Conservation (phyloP, 306 rosid genomes). For the Benincasa hispida region DNA sequence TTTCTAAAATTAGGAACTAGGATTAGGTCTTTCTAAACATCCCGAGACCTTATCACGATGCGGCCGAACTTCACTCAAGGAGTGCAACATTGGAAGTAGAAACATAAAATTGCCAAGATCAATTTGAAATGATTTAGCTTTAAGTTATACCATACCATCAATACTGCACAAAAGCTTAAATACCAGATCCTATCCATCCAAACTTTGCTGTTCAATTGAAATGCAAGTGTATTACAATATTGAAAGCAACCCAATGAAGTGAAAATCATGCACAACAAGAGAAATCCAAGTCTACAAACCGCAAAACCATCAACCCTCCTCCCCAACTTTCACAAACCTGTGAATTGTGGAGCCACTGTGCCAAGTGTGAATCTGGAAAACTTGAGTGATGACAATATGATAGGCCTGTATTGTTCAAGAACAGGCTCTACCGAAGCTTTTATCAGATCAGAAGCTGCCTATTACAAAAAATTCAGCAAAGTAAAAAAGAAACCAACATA, state of each 20-base stretch:
- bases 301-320: not conserved
- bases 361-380: constrained; percentile 95
- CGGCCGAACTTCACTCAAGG: not conserved
- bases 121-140: not conserved
- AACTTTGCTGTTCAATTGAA: not conserved
- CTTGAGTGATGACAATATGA: constrained; percentile 52
- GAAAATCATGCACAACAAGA: not conserved
- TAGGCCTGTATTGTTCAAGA: constrained; percentile 71
- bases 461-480: not conserved
- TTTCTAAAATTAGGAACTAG: not conserved
- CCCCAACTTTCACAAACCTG: constrained; percentile 40
- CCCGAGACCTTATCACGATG: not conserved
- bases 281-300: not conserved
- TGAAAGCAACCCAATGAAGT: not conserved
- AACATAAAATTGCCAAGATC: not conserved
- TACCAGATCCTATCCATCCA: not conserved
- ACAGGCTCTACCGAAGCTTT: constrained; percentile 66
- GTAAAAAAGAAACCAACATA: not conserved
- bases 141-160: not conserved
- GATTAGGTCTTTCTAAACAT: not conserved
- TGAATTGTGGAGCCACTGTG: constrained; percentile 86
- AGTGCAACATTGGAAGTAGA: not conserved
- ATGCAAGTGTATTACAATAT: not conserved
- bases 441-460: constrained; percentile 98
- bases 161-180: not conserved